These are phyloP conservation scores for Grosmannia clavigera DNA, from an alignment of 2,329 filamentous ascomycete genomes.

Conservation along the genomic window DNA sequence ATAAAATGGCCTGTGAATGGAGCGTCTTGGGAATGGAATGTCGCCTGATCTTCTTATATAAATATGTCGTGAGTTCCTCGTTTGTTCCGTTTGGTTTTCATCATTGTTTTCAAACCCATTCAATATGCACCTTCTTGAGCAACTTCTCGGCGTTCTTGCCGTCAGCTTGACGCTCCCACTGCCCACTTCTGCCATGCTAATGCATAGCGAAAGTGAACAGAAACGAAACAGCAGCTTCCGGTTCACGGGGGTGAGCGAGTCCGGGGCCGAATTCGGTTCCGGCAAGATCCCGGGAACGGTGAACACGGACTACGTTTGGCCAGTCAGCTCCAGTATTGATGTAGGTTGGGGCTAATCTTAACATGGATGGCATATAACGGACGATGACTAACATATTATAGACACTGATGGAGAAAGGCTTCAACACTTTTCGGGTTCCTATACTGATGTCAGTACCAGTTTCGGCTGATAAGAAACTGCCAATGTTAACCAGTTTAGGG, in stretches of 20 bases:
- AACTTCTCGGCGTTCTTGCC: slow-evolving; percentile 19
- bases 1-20: too few relatives aligned
- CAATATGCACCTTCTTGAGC: slow-evolving; percentile 22
- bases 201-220: slow-evolving; percentile 14
- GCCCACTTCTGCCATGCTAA: slow-evolving; percentile 8
- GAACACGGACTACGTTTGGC: slow-evolving; percentile 49
- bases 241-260: slow-evolving; percentile 28
- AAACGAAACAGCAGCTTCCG: slow-evolving; percentile 24
- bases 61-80: background rate
- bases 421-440: slow-evolving; percentile 45
- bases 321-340: slow-evolving; percentile 31
- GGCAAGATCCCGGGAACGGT: slow-evolving; percentile 40
- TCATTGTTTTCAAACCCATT: background rate
- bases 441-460: slow-evolving; percentile 35
- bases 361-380: too few relatives aligned
- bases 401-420: slow-evolving; percentile 28
- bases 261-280: slow-evolving; percentile 51
- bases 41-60: background rate
- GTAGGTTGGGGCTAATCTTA: slow-evolving; percentile 14
- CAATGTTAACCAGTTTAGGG: slow-evolving; percentile 23
- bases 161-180: slow-evolving; percentile 20
- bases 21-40: too few relatives aligned
- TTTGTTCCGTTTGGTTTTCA: background rate
- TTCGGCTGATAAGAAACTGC: background rate
- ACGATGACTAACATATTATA: background rate